Conservation (phyloP, 805 yeast species). For the Wickerhamiella lipophila region DNA sequence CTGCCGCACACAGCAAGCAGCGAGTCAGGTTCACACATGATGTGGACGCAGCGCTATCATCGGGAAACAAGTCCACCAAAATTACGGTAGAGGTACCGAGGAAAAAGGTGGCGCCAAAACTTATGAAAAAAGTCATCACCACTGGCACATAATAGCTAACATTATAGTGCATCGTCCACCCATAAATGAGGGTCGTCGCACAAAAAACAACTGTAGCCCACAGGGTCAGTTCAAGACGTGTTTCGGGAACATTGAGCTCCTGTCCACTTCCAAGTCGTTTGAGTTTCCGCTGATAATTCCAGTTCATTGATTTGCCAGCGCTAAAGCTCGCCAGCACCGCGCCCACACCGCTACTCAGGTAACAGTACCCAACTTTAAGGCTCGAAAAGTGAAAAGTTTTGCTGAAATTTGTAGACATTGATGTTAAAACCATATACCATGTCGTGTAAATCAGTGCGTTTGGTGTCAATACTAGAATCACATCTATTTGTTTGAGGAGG, state of each 20-base stretch:
- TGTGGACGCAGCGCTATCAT: slow-evolving; percentile 57
- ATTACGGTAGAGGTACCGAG: slow-evolving; percentile 50
- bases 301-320: slow-evolving; percentile 47
- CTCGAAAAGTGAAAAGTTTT: slow-evolving; percentile 39
- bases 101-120: slow-evolving; percentile 47
- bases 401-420: slow-evolving; percentile 45
- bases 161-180: slow-evolving; percentile 53
- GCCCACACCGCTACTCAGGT: slow-evolving; percentile 61
- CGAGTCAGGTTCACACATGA: slow-evolving; percentile 61
- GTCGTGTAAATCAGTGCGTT: slow-evolving; percentile 50
- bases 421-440: slow-evolving; percentile 60
- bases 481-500: slow-evolving; percentile 35
- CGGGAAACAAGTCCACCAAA: slow-evolving; percentile 65
- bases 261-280: slow-evolving; percentile 26
- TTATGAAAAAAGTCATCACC: slow-evolving; percentile 43
- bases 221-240: slow-evolving; percentile 40
- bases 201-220: slow-evolving; percentile 34
- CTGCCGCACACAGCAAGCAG: slow-evolving; percentile 59
- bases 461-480: slow-evolving; percentile 40
- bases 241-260: slow-evolving; percentile 35
- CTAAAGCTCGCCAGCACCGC: slow-evolving; percentile 47
- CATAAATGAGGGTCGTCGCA: slow-evolving; percentile 41
- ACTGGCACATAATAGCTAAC: slow-evolving; percentile 44
- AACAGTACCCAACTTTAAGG: slow-evolving; percentile 54
- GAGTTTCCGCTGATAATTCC: slow-evolving; percentile 32